phyloP scores from a whole-genome alignment of 2,329 filamentous ascomycete species.

The Hymenotorrendiella dingleyae region DNA sequence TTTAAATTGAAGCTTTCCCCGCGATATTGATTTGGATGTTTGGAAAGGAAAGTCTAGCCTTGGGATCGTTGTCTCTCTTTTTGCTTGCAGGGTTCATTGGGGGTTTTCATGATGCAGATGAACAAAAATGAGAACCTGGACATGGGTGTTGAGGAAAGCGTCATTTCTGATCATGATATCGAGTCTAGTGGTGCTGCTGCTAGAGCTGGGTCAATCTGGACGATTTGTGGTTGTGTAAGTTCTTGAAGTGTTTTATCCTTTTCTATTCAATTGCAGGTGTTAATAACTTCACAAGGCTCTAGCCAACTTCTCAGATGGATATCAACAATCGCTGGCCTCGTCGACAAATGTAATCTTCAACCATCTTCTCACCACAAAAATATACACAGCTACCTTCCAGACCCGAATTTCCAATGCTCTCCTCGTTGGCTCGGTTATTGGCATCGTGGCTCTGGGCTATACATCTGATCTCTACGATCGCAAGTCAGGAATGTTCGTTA shows the following conservation, averaged over 20 bases:
- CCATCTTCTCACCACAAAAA: slow-evolving; percentile 24
- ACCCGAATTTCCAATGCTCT: slow-evolving; percentile 31
- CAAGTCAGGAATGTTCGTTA: slow-evolving; percentile 31
- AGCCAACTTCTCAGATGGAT: slow-evolving; percentile 32
- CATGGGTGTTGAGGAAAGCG: too few relatives aligned
- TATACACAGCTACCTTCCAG: slow-evolving; percentile 28
- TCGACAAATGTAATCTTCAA: slow-evolving; percentile 32
- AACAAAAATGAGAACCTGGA: too few relatives aligned
- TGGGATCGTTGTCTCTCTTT: too few relatives aligned
- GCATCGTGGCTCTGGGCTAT: slow-evolving; percentile 31
- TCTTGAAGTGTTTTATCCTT: background rate
- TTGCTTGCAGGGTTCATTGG: too few relatives aligned
- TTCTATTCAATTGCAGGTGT: background rate
- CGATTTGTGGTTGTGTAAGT: background rate
- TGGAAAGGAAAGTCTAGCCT: too few relatives aligned
- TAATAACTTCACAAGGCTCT: slow-evolving; percentile 12
- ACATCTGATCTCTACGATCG: slow-evolving; percentile 30
- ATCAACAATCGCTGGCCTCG: slow-evolving; percentile 29
- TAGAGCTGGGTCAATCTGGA: background rate
- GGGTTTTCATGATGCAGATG: too few relatives aligned
- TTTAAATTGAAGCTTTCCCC: too few relatives aligned
- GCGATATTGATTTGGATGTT: too few relatives aligned
- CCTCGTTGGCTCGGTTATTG: slow-evolving; percentile 30
- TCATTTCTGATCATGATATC: too few relatives aligned
- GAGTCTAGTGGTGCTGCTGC: too few relatives aligned